Conservation (phyloP, 352 stramenopile genomes). For the Pythium insidiosum region DNA sequence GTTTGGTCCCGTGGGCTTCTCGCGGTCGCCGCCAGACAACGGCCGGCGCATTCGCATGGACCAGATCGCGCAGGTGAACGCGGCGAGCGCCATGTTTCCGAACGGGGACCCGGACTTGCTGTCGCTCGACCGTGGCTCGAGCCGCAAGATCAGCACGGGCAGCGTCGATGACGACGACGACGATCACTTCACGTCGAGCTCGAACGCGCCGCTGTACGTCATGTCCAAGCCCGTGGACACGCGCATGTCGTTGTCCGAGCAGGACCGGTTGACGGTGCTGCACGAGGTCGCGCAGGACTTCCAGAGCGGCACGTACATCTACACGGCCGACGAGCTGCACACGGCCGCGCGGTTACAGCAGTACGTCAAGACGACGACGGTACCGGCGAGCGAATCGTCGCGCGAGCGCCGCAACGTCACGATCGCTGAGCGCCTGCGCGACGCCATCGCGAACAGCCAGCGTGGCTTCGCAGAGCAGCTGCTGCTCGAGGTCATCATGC, state of each 20-base stretch:
- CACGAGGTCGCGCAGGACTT: conserved; percentile 55
- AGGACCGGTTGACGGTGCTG: conserved; percentile 50
- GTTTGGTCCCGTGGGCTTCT: conserved; percentile 1
- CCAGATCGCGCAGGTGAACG: conserved; percentile 11
- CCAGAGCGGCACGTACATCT: conserved; percentile 58
- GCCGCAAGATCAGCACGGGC: too few relatives aligned
- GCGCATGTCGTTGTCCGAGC: conserved; percentile 33
- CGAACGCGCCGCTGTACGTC: not conserved
- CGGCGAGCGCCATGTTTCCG: too few relatives aligned
- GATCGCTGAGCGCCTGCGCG: conserved; percentile 9
- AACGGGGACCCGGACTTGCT: too few relatives aligned
- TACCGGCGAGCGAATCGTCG: conserved; percentile 4
- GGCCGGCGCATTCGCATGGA: conserved; percentile 3
- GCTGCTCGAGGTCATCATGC: conserved; percentile 49
- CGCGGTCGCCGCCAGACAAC: conserved; percentile 1
- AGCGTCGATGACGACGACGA: not conserved
- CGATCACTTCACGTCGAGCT: conserved; percentile 6
- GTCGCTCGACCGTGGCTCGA: too few relatives aligned
- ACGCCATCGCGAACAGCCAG: conserved; percentile 14
- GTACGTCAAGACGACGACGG: conserved; percentile 28
- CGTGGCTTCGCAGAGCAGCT: conserved; percentile 37
- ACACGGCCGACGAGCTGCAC: conserved; percentile 66
- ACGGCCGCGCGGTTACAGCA: conserved; percentile 46
- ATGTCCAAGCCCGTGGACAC: conserved; percentile 27
- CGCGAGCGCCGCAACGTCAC: too few relatives aligned